These are phyloP conservation scores for Saccharomycopsis sp. DNA, from an alignment of 805 yeast genomes.

Conservation along the genomic window DNA sequence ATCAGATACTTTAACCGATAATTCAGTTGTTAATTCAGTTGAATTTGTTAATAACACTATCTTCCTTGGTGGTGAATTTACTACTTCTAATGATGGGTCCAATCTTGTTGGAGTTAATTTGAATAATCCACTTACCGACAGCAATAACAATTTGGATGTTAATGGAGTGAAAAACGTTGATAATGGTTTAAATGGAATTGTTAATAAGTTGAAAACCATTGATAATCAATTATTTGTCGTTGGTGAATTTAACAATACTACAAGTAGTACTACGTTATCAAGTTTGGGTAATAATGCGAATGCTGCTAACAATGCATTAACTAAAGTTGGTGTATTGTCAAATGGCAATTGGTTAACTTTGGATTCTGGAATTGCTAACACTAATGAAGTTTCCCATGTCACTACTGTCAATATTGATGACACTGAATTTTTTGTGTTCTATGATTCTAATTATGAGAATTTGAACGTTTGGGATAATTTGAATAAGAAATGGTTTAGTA, in stretches of 20 bases:
- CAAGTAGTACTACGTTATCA: slow-evolving; percentile 26
- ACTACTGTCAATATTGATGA: slow-evolving; percentile 32
- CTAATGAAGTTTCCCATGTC: slow-evolving; percentile 22
- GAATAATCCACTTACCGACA: slow-evolving; percentile 4
- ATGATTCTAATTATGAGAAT: slow-evolving; percentile 21
- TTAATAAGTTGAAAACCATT: slow-evolving; percentile 29
- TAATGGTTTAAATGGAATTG: slow-evolving; percentile 37
- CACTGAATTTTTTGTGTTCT: slow-evolving; percentile 37
- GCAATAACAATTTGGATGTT: slow-evolving; percentile 16
- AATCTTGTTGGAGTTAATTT: slow-evolving; percentile 29
- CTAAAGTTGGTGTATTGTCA: slow-evolving; percentile 33
- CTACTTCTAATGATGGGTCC: slow-evolving; percentile 30
- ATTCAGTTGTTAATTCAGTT: slow-evolving; percentile 30
- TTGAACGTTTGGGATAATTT: slow-evolving; percentile 36
- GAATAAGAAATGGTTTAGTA: slow-evolving; percentile 30
- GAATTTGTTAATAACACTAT: slow-evolving; percentile 34
- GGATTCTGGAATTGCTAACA: slow-evolving; percentile 10
- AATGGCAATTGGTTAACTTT: slow-evolving; percentile 33
- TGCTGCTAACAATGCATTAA: slow-evolving; percentile 27
- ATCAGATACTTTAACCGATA: slow-evolving; percentile 26
- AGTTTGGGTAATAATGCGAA: slow-evolving; percentile 27
- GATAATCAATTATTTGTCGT: slow-evolving; percentile 35
- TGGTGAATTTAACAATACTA: slow-evolving; percentile 40
- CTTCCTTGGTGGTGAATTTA: slow-evolving; percentile 45
- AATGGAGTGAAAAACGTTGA: slow-evolving; percentile 21